Evolutionary conservation across 768 basidiomycete species (phyloP).

Genomic region (Auricularia heimuer): DNA sequence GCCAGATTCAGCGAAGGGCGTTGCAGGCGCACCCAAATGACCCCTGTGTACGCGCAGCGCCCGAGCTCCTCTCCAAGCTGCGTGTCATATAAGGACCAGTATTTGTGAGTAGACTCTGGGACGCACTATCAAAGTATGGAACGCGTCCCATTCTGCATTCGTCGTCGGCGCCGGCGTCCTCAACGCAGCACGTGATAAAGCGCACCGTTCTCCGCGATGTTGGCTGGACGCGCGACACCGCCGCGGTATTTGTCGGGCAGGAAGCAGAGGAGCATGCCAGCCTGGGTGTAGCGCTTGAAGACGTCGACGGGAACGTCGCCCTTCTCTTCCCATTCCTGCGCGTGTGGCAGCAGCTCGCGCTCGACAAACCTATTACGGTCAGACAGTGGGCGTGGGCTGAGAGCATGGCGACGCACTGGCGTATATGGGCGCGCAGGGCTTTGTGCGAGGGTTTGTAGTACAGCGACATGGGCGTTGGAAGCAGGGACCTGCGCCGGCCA

Average conservation of each 20-base stretch:
- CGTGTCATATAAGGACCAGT: background rate
- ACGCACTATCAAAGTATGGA: conserved; percentile 11
- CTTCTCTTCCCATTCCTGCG: conserved; percentile 9
- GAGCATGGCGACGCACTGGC: background rate
- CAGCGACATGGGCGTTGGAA: background rate
- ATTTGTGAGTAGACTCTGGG: background rate
- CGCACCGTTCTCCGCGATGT: conserved; percentile 5
- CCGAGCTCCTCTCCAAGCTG: conserved; percentile 8
- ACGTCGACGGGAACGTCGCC: conserved; percentile 5
- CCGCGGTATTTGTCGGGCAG: conserved; percentile 8
- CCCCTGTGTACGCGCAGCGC: conserved; percentile 6
- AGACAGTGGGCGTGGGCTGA: background rate
- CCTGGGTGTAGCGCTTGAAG: conserved; percentile 4
- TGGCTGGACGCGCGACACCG: background rate
- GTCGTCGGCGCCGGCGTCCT: background rate
- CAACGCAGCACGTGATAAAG: background rate
- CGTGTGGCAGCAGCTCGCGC: conserved; percentile 8
- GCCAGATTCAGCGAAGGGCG: background rate
- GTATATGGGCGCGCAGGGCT: background rate
- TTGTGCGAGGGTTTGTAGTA: background rate
- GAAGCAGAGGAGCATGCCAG: conserved; percentile 6
- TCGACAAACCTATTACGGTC: conserved; percentile 5
- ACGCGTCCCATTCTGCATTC: conserved; percentile 9
- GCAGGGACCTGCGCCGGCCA: too few relatives aligned
- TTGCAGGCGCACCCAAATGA: conserved; percentile 7